phyloP scores from a whole-genome alignment of 495 filamentous ascomycete genomes.

The Aspergillus taichungensis region DNA sequence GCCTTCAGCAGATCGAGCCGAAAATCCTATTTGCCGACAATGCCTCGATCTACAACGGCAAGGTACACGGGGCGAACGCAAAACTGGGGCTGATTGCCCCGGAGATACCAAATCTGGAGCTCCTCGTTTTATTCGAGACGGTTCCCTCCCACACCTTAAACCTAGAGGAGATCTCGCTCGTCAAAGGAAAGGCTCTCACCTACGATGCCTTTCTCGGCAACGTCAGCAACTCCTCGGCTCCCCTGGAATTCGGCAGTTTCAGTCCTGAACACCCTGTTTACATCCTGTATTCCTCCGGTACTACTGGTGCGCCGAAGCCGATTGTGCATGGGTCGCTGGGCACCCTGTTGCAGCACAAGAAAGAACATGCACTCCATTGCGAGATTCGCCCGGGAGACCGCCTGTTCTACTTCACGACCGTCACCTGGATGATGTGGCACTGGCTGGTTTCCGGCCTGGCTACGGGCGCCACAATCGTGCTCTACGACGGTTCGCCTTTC shows the following conservation, averaged over 20 bases:
- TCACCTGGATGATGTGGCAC: conserved; percentile 98
- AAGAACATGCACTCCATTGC: conserved; percentile 80
- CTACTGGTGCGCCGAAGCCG: conserved; percentile 84
- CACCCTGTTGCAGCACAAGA: conserved; percentile 88
- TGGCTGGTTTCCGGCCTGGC: conserved; percentile 82
- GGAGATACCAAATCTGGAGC: conserved; percentile 52
- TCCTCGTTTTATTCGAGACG: conserved; percentile 62
- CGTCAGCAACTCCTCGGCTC: conserved; percentile 31
- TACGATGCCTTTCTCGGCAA: conserved; percentile 43
- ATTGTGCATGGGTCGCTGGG: conserved; percentile 86
- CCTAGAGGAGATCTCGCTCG: conserved; percentile 35
- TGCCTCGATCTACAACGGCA: conserved; percentile 80
- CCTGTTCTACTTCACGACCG: conserved; percentile 82
- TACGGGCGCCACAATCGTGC: conserved; percentile 67
- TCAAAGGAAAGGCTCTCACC: conserved; percentile 40
- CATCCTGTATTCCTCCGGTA: conserved; percentile 80
- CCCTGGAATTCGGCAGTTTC: conserved; percentile 63
- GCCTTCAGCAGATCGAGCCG: conserved; percentile 73
- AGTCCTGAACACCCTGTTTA: conserved; percentile 79
- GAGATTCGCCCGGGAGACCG: conserved; percentile 57
- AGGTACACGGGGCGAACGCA: conserved; percentile 58
- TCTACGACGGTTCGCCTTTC: conserved; percentile 90
- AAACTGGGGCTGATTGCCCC: conserved; percentile 67
- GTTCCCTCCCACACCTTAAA: conserved; percentile 40
- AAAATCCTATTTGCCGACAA: conserved; percentile 78